Base-by-base conservation (phyloP, 2,329 filamentous ascomycete species). In the Stenocarpella maydis region DNA sequence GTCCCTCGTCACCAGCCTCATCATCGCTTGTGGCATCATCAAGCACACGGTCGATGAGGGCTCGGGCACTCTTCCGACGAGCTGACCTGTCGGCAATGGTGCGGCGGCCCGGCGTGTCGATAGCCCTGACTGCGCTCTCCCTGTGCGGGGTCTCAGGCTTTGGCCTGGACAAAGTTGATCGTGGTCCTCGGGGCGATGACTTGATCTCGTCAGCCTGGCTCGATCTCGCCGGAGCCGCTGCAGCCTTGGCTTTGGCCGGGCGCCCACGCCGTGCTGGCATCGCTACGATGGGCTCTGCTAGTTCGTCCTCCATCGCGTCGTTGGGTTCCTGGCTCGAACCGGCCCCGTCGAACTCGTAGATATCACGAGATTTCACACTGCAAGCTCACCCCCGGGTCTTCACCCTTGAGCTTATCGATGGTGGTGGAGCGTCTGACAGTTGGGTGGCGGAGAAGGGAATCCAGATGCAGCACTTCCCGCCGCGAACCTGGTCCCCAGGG, bases 71-170 rank as follows among this genome's bases (percentile, higher is more conserved):
- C 84, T 97, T 98, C 76, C 90, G 90, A 75, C 92, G 89, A 2
- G 95, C 95, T 6, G 95, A 98, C 60, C 92, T 90, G 80, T 98
- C 94, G 24, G 92, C 92, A 72, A 93, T 92, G 72, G 86, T 88
- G 50, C 87, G 84, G 73, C 89, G 86, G 45, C 88, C 87, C 0
- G 92, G 91, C 1, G 91, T 93, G 43, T 76, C 74, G 41, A 82
- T 76, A 8, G 79, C 81, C 43, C 76, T 81, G 26, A 75, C 64
- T 14, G 76, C 75, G 26, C 72, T 74, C 4, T 74, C 70, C 67
- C 78, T 84, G 15, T 78, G 75, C 0, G 84, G 83, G 0, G 84
- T 86, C 58, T 77, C 74, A 8, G 80, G 76, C 4, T 77, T 78
- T 31, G 74, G 71, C 15, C 78, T 77, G 17, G 71, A 74, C 41